phyloP scores from a whole-genome alignment of 1,139 yeast species.

The Candida sp. region DNA sequence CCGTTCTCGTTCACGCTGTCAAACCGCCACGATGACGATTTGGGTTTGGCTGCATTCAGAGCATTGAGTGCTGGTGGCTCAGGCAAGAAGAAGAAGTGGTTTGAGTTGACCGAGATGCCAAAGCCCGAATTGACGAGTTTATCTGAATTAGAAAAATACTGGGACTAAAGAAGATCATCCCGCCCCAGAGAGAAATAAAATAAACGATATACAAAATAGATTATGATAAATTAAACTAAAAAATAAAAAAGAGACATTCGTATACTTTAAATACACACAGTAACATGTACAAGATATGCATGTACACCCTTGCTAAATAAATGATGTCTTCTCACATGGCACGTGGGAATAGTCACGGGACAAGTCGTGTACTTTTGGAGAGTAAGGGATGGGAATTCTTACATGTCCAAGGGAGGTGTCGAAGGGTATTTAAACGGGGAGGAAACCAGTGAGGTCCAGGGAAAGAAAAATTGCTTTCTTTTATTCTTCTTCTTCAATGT shows the following conservation, averaged over 20 bases:
- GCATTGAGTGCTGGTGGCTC: constrained; percentile 23
- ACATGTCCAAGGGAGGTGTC: too few species aligned
- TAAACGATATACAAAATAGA: background rate
- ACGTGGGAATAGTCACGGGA: too few species aligned
- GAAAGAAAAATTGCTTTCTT: too few species aligned
- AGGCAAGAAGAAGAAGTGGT: constrained; percentile 58
- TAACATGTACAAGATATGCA: background rate
- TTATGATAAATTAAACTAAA: background rate
- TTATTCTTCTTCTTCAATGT: too few species aligned
- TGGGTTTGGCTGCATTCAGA: constrained; percentile 72
- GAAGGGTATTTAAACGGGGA: too few species aligned
- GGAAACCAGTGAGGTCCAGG: too few species aligned
- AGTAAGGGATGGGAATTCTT: too few species aligned
- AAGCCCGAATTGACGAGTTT: constrained; percentile 77
- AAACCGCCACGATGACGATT: constrained; percentile 37
- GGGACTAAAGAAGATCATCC: constrained; percentile 24
- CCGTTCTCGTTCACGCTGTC: constrained; percentile 26
- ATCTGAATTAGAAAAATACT: constrained; percentile 73
- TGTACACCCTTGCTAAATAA: too few species aligned
- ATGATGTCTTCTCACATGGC: too few species aligned
- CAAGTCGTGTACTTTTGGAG: too few species aligned
- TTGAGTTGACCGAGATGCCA: constrained; percentile 18
- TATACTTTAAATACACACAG: background rate
- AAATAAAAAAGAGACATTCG: background rate
- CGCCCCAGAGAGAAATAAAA: too few species aligned